Base-by-base conservation (phyloP, 2,329 filamentous ascomycete species). In the Coniosporium tulheliwenetii region DNA sequence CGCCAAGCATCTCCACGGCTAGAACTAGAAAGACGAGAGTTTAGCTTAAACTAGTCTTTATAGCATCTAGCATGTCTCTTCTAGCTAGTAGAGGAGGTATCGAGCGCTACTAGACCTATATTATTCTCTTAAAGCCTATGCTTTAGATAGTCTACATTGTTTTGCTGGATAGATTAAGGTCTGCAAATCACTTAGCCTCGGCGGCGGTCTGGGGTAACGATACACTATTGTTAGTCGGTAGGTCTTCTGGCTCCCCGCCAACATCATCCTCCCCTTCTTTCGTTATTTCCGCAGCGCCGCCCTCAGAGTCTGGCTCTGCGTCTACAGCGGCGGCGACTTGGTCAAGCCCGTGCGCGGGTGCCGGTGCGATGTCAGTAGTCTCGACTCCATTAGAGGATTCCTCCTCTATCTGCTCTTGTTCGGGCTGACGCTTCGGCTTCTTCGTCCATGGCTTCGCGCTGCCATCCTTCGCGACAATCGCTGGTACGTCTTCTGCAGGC, bases 41-140 rank as follows among this genome's bases (percentile, higher is more conserved):
- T 69, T 98, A 96, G 57, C 91, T 91, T 15, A 85, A 93, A 36
- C 87, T 87, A 2, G 87, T 95, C 70, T 96, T 96, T 39, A 91
- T 91, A 29, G 89, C 89, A 52, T 89, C 91, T 36, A 98, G 74
- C 15, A 96, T 84, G 64, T 96, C 89, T 56, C 82, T 79, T 47
- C 91, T 91, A 35, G 87, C 85, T 44, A 96, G 69, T 37, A 93
- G 69, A 14, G 87, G 86, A 4, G 89, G 87, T 42, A 96, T 94
- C 10, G 81, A 81, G 56, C 82, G 74, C 51, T 77, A 75, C 62
- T 96, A 91, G 50, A 96, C 95, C 59, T 91, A 84, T 1, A 91
- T 96, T 87, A 98, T 95, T 37, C 73, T 87, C 54, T 82, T 79
- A 58, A 96, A 95, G 10, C 83, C 83, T 89, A 98, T 96, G 47